Conservation (phyloP, 2,329 filamentous ascomycete species). For the Botrytis fabae region DNA sequence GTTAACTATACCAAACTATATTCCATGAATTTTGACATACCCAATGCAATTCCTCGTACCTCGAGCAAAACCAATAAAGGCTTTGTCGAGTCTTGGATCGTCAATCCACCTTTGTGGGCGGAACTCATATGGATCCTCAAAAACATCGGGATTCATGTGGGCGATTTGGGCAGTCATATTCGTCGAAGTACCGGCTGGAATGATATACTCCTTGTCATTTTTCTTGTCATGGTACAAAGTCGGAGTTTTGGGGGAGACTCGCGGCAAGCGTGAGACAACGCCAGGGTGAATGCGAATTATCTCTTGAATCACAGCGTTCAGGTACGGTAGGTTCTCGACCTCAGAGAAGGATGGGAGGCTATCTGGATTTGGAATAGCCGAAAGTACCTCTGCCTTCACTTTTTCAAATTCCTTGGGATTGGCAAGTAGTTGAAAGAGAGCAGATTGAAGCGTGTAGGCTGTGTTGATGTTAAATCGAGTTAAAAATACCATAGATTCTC, state of each 20-base stretch:
- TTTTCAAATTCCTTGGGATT: not conserved
- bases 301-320: not conserved
- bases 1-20: not conserved
- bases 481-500: too few relatives aligned
- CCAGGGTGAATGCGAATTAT: not conserved
- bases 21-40: not conserved
- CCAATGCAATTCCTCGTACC: not conserved
- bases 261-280: not conserved
- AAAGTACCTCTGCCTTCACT: not conserved
- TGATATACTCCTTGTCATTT: not conserved
- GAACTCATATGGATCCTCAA: constrained; percentile 45
- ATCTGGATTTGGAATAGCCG: not conserved
- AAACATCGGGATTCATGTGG: constrained; percentile 48
- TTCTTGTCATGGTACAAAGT: not conserved
- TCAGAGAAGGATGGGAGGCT: not conserved
- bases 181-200: not conserved
- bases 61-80: constrained; percentile 19
- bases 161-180: not conserved
- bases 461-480: not conserved
- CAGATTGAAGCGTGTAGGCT: not conserved
- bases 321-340: not conserved
- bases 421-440: not conserved
- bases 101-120: constrained; percentile 50
- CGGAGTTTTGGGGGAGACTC: not conserved
- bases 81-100: constrained; percentile 27